Evolutionary conservation across 805 yeast species (phyloP), one percentile per base, ranked within the genome.

Genomic region (Wickerhamiella dianesei): DNA sequence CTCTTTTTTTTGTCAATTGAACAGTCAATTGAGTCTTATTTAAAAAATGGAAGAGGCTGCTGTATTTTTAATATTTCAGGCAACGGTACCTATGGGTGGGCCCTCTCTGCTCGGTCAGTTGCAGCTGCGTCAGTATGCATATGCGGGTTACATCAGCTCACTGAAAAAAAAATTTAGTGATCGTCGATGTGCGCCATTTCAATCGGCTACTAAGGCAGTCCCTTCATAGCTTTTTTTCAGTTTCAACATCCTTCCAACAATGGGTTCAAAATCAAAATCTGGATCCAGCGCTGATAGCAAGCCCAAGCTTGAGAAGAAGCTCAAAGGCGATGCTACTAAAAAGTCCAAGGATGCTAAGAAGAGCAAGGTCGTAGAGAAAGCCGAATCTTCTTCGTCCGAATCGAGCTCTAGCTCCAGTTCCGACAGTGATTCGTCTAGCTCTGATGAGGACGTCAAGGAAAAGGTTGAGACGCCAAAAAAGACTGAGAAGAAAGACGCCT

Each of bases 261-360:
- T 36, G 39, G 39, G 19, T 18, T 36, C 39, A 5, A 36, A 36
- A n/a, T 6, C 17, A 6, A 36, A 36, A n/a, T n/a, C 19, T 18
- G 39, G 19, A n/a, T 36, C 39, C 19, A 36, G 14, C 8, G 39
- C 39, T 6, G 19, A 36, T n/a, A 16, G 19, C 19, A 36, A n/a
- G 19, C 19, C 17, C 19, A 20, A 39, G 44, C 25, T 37, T 22
- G 29, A 45, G 44, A 42, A 51, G 49, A 54, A 53, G 39, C 18
- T 51, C 43, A 50, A 55, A 48, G 47, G 44, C 13, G 50, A 44
- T 43, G 47, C 36, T 29, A 50, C 44, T 37, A 47, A 51, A 54
- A 62, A 55, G 25, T 52, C 58, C 44, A 57, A 54, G 44, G 49
- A 50, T 45, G 59, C 55, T 25, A 56, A 55, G 44, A 22, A 42